These are phyloP conservation scores for Kodamaea kakaduensis DNA, from an alignment of 805 yeast species.

Conservation along the genomic window DNA sequence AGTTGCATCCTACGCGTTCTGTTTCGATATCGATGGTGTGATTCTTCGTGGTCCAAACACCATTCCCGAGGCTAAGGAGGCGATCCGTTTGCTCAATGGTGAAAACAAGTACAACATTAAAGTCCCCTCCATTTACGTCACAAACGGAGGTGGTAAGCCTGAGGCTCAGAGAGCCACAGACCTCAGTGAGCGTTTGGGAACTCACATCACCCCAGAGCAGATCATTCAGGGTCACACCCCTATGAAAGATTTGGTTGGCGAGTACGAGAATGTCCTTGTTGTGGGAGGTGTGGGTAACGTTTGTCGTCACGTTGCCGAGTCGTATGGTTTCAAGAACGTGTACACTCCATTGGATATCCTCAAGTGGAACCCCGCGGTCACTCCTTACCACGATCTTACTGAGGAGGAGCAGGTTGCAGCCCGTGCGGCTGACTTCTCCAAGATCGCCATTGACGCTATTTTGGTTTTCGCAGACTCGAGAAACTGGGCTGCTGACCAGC, in stretches of 20 bases:
- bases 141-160: conserved; percentile 90
- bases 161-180: conserved; percentile 73
- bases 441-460: conserved; percentile 70
- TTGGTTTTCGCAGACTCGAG: conserved; percentile 88
- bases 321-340: conserved; percentile 80
- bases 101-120: conserved; percentile 70
- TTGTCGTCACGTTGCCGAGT: conserved; percentile 77
- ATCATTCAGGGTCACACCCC: conserved; percentile 94
- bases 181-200: conserved; percentile 55
- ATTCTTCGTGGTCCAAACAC: conserved; percentile 80
- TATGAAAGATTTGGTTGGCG: conserved; percentile 72
- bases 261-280: conserved; percentile 70
- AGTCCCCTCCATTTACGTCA: conserved; percentile 80
- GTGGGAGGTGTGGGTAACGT: conserved; percentile 88
- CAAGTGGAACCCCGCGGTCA: conserved; percentile 82
- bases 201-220: conserved; percentile 67
- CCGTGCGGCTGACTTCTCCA: conserved; percentile 58
- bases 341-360: conserved; percentile 78
- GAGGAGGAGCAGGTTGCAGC: conserved; percentile 63
- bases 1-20: conserved; percentile 82
- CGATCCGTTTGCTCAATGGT: conserved; percentile 70
- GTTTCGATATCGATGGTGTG: conserved; percentile 92
- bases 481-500: conserved; percentile 93
- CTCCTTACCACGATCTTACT: conserved; percentile 76
- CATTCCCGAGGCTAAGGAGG: conserved; percentile 74